Percentiles rank a stretch among this genome's conserved stretches.
These are phyloP conservation scores for Neurospora sp. DNA, from an alignment of 495 filamentous ascomycete genomes.

Conservation along the genomic window DNA sequence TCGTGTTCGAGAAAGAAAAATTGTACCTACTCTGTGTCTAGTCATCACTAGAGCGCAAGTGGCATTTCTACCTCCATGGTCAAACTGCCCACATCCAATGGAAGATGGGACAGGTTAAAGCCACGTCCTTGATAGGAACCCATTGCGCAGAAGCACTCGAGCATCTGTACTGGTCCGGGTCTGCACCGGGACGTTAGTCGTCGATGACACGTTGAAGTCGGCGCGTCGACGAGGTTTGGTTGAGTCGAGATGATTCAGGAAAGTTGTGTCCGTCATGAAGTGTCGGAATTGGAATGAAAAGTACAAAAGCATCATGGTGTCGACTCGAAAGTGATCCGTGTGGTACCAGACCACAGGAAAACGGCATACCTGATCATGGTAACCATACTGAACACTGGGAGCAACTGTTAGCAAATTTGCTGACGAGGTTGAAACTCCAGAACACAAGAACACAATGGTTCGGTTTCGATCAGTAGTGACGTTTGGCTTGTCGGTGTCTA, in stretches of 20 bases:
- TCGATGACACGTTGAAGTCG: not conserved
- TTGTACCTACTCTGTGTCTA: conserved; percentile 13
- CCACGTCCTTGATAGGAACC: not conserved
- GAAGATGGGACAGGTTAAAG: not conserved
- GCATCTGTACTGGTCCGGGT: conserved; percentile 13
- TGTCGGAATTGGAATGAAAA: conserved; percentile 53
- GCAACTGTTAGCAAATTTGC: conserved; percentile 7
- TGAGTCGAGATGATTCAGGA: conserved; percentile 36
- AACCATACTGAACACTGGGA: conserved; percentile 7
- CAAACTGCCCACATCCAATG: not conserved
- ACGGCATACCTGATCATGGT: not conserved
- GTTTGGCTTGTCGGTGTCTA: conserved; percentile 87
- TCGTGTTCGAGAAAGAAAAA: conserved; percentile 7
- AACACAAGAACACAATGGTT: conserved; percentile 1
- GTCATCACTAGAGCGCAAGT: not conserved
- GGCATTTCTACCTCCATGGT: not conserved
- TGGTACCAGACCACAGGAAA: not conserved
- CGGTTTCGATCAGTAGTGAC: conserved; percentile 55
- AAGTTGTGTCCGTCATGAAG: conserved; percentile 29
- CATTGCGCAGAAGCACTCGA: conserved; percentile 2
- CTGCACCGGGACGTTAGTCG: not conserved
- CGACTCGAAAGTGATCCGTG: not conserved
- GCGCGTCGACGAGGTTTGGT: not conserved
- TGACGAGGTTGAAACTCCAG: not conserved
- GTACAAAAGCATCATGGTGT: conserved; percentile 50